Percentiles rank a stretch among this genome's conserved stretches.
These are phyloP conservation scores for Schizopora paradoxa DNA, from an alignment of 1,284 basidiomycete species.

Conservation along the genomic window DNA sequence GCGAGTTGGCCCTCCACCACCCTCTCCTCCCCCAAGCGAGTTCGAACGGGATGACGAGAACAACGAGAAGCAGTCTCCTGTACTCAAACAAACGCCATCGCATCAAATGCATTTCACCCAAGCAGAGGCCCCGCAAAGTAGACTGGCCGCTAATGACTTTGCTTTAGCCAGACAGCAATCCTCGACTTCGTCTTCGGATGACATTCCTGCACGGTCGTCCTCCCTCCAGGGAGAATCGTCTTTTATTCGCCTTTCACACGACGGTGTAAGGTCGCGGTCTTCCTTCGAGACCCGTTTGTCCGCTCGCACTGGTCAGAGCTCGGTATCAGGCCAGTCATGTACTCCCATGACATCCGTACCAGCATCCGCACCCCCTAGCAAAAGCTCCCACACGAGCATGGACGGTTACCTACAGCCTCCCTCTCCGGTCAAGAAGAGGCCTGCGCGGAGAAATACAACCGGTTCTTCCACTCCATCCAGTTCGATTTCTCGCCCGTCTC, in stretches of 20 bases:
- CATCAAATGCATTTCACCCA: conserved; percentile 12
- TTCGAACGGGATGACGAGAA: conserved; percentile 14
- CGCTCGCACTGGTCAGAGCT: conserved; percentile 2
- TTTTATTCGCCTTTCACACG: conserved; percentile 8
- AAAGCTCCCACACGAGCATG: conserved; percentile 15
- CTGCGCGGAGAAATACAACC: conserved; percentile 27
- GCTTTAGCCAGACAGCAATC: background rate
- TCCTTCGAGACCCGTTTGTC: conserved; percentile 11
- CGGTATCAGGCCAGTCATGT: conserved; percentile 4
- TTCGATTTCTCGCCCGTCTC: conserved; percentile 15
- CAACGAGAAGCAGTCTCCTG: too few relatives aligned
- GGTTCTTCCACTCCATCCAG: conserved; percentile 19
- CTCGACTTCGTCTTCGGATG: background rate
- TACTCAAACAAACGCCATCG: conserved; percentile 7
- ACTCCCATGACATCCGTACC: conserved; percentile 4
- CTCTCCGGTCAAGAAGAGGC: conserved; percentile 15
- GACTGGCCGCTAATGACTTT: background rate
- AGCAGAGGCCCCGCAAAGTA: conserved; percentile 8
- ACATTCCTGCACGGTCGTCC: background rate
- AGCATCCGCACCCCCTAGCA: conserved; percentile 7
- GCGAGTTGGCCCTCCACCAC: conserved; percentile 13
- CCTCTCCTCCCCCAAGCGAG: conserved; percentile 15
- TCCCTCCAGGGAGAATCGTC: background rate
- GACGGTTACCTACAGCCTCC: conserved; percentile 22
- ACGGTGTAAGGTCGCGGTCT: conserved; percentile 6